A percentile compares a stretch with the other conserved stretches of the same genome.
Conservation (phyloP, 441 rosid species). For the Pelargonium hybrid region DNA sequence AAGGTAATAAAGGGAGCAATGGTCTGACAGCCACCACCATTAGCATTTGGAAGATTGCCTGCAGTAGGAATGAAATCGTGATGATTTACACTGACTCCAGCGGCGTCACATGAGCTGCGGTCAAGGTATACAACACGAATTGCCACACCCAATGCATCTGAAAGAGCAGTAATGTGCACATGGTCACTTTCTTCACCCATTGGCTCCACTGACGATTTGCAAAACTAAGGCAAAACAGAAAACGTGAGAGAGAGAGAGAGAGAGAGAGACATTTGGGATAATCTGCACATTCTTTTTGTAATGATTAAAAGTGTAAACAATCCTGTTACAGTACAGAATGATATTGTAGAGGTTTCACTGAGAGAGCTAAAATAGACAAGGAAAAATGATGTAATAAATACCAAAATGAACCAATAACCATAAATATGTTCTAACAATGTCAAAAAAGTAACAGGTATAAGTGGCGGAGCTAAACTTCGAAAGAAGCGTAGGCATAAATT, state of each 20-base stretch:
- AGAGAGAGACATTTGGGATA: too few relatives aligned
- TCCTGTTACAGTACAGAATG: background rate
- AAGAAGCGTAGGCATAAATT: too few relatives aligned
- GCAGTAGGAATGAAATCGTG: constrained; percentile 68
- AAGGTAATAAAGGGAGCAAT: constrained; percentile 60
- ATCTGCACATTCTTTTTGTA: too few relatives aligned
- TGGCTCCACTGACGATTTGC: constrained; percentile 96
- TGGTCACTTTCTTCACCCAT: constrained; percentile 99
- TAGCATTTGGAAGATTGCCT: constrained; percentile 24
- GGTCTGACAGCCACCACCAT: constrained; percentile 24
- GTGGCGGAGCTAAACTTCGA: too few relatives aligned
- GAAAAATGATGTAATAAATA: too few relatives aligned
- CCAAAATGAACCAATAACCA: too few relatives aligned
- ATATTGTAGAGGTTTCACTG: too few relatives aligned
- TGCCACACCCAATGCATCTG: constrained; percentile 86
- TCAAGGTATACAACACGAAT: constrained; percentile 87
- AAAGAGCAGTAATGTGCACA: constrained; percentile 35
- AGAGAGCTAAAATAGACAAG: too few relatives aligned
- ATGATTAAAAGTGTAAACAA: too few relatives aligned
- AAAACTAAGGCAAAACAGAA: constrained; percentile 47
- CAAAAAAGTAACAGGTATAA: too few relatives aligned
- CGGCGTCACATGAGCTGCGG: constrained; percentile 71
- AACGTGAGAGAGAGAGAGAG: constrained; percentile 7
- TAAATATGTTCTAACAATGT: too few relatives aligned
- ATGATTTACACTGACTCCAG: constrained; percentile 70